Percentiles rank a stretch among this genome's conserved stretches.
Evolutionary conservation across 2,329 filamentous ascomycete species (phyloP).

Genomic region (Verticillium nubilum): DNA sequence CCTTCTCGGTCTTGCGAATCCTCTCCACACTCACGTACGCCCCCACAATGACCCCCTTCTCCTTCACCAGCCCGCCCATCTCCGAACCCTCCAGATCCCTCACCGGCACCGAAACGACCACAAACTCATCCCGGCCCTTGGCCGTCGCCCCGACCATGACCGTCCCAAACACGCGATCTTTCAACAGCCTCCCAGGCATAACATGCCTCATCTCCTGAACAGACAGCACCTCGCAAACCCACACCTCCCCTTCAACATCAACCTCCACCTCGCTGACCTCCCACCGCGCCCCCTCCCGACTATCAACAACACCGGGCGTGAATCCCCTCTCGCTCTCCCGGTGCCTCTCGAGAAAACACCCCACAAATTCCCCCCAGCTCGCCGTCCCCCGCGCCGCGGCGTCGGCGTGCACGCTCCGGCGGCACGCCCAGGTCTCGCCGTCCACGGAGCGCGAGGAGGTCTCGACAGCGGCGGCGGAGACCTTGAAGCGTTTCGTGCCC

Average conservation of each 20-base stretch:
- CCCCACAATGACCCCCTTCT: slow-evolving; percentile 47
- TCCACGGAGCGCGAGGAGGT: slow-evolving; percentile 45
- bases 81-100: slow-evolving; percentile 30
- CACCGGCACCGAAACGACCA: slow-evolving; percentile 53
- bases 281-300: slow-evolving; percentile 35
- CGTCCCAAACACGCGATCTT: slow-evolving; percentile 61
- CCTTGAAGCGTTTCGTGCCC: slow-evolving; percentile 39
- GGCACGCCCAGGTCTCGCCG: slow-evolving; percentile 57
- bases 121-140: slow-evolving; percentile 37
- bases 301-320: slow-evolving; percentile 29
- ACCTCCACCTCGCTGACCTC: slow-evolving; percentile 37
- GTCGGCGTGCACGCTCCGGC: slow-evolving; percentile 57
- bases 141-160: slow-evolving; percentile 53
- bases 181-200: slow-evolving; percentile 44
- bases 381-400: slow-evolving; percentile 46
- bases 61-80: slow-evolving; percentile 26
- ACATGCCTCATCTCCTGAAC: slow-evolving; percentile 63
- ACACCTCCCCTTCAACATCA: slow-evolving; percentile 30
- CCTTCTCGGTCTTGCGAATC: slow-evolving; percentile 39
- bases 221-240: slow-evolving; percentile 41
- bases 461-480: slow-evolving; percentile 46
- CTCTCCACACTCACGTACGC: slow-evolving; percentile 63
- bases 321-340: slow-evolving; percentile 34
- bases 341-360: slow-evolving; percentile 47
- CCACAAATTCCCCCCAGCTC: slow-evolving; percentile 58